These are phyloP conservation scores for Zygoascus hellenicus DNA, from an alignment of 1,139 yeast species.

Conservation along the genomic window DNA sequence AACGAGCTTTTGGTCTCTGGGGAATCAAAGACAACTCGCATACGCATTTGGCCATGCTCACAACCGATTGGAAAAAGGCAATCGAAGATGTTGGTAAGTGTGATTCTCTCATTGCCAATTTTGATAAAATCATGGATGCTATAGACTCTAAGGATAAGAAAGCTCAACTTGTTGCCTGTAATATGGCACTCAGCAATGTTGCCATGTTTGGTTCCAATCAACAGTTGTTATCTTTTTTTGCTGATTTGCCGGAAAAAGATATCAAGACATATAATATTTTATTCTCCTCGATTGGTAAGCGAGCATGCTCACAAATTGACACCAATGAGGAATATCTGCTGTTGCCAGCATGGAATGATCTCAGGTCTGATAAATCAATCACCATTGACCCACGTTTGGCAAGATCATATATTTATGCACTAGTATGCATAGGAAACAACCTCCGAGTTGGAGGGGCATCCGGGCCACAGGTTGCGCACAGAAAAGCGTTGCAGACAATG, in stretches of 20 bases:
- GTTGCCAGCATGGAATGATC: neutral
- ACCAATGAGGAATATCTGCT: neutral
- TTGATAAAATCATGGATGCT: constrained; percentile 1
- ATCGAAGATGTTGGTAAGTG: constrained; percentile 2
- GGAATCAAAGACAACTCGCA: constrained; percentile 9
- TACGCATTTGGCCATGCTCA: constrained; percentile 9
- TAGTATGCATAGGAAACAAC: too few relatives aligned
- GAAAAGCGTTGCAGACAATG: neutral
- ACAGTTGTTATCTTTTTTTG: constrained; percentile 6
- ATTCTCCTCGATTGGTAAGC: constrained; percentile 1
- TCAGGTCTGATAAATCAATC: neutral
- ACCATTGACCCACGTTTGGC: neutral
- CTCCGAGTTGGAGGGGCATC: neutral
- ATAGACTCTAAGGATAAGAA: constrained; percentile 5
- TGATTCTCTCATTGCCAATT: constrained; percentile 6
- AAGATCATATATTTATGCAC: neutral
- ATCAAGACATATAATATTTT: constrained; percentile 7
- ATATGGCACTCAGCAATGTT: constrained; percentile 3
- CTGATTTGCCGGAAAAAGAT: constrained; percentile 1
- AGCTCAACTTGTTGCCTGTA: constrained; percentile 5
- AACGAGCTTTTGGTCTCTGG: constrained; percentile 7
- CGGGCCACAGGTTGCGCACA: neutral
- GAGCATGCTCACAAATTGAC: neutral
- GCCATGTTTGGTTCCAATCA: neutral
- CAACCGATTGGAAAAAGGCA: neutral